Conservation (phyloP, 371 early-diverging fungal genomes). For the Mucor saturninus region DNA sequence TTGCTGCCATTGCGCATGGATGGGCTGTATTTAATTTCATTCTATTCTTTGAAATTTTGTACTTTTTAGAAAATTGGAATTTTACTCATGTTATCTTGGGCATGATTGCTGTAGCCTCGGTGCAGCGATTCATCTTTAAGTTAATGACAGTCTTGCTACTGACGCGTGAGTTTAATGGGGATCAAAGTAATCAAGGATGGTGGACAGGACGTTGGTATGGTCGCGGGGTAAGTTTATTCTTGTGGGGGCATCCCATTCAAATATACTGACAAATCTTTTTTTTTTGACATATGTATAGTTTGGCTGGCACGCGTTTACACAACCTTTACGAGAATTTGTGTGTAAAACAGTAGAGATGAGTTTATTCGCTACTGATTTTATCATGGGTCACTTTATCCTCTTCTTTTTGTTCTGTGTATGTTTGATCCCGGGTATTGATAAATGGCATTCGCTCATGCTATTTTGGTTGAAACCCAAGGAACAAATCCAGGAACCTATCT, state of each 20-base stretch:
- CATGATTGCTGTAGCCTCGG: constrained; percentile 61
- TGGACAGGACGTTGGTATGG: constrained; percentile 90
- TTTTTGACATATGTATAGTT: constrained; percentile 31
- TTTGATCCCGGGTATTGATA: constrained; percentile 75
- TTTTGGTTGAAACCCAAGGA: constrained; percentile 82
- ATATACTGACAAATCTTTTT: constrained; percentile 27
- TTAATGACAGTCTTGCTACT: constrained; percentile 68
- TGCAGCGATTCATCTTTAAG: constrained; percentile 74
- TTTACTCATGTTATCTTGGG: constrained; percentile 68
- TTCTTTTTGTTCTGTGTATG: constrained; percentile 70
- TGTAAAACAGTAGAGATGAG: constrained; percentile 89
- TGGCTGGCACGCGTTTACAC: constrained; percentile 66
- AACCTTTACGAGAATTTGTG: constrained; percentile 77
- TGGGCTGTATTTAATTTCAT: constrained; percentile 68
- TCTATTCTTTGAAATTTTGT: constrained; percentile 63
- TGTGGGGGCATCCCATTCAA: too few species aligned
- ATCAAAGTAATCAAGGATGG: constrained; percentile 81
- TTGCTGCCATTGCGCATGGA: constrained; percentile 72
- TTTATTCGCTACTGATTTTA: constrained; percentile 81
- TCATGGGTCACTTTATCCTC: constrained; percentile 72
- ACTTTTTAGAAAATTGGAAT: constrained; percentile 72
- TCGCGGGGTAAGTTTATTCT: constrained; percentile 52
- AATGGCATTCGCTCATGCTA: constrained; percentile 80
- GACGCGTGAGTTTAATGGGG: constrained; percentile 77
- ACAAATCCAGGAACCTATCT: constrained; percentile 78